These are phyloP conservation scores for Citrus unshiu DNA, from an alignment of 345 rosid species.

Conservation along the genomic window DNA sequence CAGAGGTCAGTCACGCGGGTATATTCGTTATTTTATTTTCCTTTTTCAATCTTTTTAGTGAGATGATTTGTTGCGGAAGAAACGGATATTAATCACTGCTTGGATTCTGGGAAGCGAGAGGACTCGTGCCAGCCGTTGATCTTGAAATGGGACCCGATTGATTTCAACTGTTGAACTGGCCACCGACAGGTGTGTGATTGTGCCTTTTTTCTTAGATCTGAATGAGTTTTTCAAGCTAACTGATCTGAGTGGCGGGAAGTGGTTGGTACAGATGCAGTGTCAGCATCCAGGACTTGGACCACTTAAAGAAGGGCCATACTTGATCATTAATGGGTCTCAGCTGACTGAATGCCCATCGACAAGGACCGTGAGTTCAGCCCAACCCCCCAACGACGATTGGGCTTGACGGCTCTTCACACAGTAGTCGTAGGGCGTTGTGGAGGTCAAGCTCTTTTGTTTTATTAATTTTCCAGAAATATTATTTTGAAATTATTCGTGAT, in stretches of 20 bases:
- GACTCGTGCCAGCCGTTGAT: constrained; percentile 7
- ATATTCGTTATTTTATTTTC: neutral
- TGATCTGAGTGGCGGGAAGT: neutral
- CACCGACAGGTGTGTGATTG: neutral
- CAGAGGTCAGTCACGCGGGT: constrained; percentile 14
- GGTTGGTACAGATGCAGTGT: neutral
- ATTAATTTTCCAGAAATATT: neutral
- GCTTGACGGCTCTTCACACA: neutral
- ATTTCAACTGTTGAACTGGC: neutral
- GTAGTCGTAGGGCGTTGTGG: too few species aligned
- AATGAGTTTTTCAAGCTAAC: neutral
- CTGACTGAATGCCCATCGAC: neutral
- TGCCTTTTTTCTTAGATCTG: neutral
- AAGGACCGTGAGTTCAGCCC: neutral
- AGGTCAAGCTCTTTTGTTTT: too few species aligned
- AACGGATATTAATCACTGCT: neutral
- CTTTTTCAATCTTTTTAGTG: neutral
- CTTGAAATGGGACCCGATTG: neutral
- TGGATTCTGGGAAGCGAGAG: neutral
- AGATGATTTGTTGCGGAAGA: neutral
- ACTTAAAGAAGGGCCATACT: neutral
- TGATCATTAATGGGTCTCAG: neutral
- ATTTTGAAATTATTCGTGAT: neutral
- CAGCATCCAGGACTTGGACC: neutral
- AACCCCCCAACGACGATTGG: neutral